Evolutionary conservation across 2,329 filamentous ascomycete species (phyloP).

Genomic region (Lasiodiplodia theobromae): DNA sequence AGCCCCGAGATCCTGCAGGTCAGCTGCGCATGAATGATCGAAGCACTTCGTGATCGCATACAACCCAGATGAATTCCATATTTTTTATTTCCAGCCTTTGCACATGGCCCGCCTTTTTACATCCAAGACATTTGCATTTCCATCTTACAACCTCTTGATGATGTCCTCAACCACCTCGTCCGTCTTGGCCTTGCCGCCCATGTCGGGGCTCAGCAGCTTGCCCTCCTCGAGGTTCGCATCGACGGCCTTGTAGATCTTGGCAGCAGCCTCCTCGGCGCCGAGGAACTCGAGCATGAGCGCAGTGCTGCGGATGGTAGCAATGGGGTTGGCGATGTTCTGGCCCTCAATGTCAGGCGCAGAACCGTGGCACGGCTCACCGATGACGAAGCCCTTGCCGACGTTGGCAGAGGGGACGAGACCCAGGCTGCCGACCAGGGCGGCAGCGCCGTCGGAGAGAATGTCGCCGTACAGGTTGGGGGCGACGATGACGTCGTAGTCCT

Average conservation of each 20-base stretch:
- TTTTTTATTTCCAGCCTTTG: conserved; percentile 7
- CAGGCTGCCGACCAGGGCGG: conserved; percentile 88
- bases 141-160: conserved; percentile 74
- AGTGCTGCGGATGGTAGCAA: conserved; percentile 89
- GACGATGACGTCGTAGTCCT: conserved; percentile 96
- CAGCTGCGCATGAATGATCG: conserved; percentile 10
- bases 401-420: conserved; percentile 95
- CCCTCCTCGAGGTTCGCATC: conserved; percentile 89
- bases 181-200: conserved; percentile 86
- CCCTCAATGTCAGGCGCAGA: conserved; percentile 96
- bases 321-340: conserved; percentile 90
- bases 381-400: conserved; percentile 91
- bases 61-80: background rate
- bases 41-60: background rate
- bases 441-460: conserved; percentile 93
- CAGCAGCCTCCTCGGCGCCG: conserved; percentile 83
- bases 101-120: background rate
- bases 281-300: conserved; percentile 97
- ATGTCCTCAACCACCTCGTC: conserved; percentile 88
- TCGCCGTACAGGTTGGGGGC: conserved; percentile 98
- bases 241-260: conserved; percentile 88
- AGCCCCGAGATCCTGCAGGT: conserved; percentile 19
- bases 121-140: conserved; percentile 17
- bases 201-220: conserved; percentile 82
- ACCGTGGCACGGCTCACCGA: conserved; percentile 97